These are phyloP conservation scores for Globisporangium ultimum DNA, from an alignment of 352 stramenopile species.

Conservation along the genomic window DNA sequence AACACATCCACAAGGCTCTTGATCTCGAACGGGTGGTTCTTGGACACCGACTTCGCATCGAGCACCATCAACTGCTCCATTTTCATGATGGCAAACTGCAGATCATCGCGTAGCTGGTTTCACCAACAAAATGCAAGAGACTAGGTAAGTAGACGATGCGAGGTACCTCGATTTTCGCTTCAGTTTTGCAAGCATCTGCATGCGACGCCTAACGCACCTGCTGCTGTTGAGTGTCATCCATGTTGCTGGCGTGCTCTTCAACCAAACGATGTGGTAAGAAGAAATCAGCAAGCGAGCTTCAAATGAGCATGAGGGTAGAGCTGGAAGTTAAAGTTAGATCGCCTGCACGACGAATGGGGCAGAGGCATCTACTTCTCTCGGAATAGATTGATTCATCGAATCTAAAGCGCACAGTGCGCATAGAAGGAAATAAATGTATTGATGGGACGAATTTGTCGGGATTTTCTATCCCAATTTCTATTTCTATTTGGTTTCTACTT, in stretches of 20 bases:
- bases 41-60: constrained; percentile 33
- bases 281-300: background rate
- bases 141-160: background rate
- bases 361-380: no score
- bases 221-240: constrained; percentile 61
- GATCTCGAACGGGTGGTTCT: constrained; percentile 60
- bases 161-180: background rate
- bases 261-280: background rate
- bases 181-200: background rate
- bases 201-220: constrained; percentile 22
- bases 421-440: no score
- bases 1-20: constrained; percentile 68
- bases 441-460: no score
- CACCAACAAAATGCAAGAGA: constrained; percentile 6
- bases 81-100: constrained; percentile 75
- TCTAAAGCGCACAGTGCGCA: no score
- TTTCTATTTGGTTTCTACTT: no score
- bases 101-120: constrained; percentile 56
- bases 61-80: constrained; percentile 45
- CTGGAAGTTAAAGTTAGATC: background rate
- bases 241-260: constrained; percentile 8
- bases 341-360: background rate
- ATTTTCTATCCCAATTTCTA: no score
- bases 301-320: background rate
- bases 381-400: no score